phyloP scores from a whole-genome alignment of 176 grass and related monocot genomes.

The Triticum monococcum region DNA sequence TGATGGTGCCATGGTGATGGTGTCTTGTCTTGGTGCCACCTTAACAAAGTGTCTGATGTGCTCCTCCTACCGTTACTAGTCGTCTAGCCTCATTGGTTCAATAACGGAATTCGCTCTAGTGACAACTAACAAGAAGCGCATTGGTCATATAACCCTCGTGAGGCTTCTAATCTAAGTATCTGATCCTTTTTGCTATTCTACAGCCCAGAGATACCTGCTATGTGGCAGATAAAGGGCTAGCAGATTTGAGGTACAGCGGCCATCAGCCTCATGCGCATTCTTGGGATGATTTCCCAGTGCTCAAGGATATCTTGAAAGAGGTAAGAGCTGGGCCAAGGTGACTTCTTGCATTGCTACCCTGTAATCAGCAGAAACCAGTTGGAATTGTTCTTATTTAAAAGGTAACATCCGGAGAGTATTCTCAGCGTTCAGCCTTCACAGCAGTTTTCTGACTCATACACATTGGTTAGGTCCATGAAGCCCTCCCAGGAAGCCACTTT shows the following conservation, averaged over 20 bases:
- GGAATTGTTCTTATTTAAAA: background rate
- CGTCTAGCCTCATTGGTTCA: background rate
- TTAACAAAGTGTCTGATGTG: background rate
- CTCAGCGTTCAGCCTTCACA: background rate
- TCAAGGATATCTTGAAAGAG: slow-evolving; percentile 73
- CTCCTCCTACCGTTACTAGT: background rate
- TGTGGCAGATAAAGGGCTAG: slow-evolving; percentile 62
- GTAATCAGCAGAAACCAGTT: background rate
- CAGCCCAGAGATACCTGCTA: slow-evolving; percentile 78
- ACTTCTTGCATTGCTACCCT: background rate
- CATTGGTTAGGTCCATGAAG: slow-evolving; percentile 63
- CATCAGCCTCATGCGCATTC: slow-evolving; percentile 60
- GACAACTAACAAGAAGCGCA: background rate
- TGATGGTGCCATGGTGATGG: background rate
- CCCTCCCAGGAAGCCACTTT: slow-evolving; percentile 68
- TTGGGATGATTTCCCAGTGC: slow-evolving; percentile 83
- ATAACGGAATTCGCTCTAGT: background rate
- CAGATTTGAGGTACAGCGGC: slow-evolving; percentile 74
- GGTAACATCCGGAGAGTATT: background rate
- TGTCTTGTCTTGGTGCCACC: background rate
- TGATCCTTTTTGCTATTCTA: background rate
- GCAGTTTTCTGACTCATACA: background rate
- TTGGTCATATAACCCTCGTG: background rate
- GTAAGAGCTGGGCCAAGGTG: slow-evolving; percentile 27
- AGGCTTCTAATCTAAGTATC: background rate